Conservation (phyloP, 106 monocot species). For the Narthecium ossifragum region DNA sequence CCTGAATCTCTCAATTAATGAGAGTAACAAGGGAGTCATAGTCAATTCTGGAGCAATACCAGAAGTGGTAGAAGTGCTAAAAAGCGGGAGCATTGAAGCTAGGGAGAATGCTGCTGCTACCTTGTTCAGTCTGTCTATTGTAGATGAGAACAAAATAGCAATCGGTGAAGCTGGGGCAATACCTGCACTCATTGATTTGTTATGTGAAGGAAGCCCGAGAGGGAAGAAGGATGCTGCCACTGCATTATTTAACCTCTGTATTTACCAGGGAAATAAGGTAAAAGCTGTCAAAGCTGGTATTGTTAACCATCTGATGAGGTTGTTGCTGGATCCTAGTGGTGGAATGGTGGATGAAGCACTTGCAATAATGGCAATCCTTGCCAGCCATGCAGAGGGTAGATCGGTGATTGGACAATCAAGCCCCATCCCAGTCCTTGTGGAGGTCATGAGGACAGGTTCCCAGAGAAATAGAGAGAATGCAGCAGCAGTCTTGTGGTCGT, state of each 20-base stretch:
- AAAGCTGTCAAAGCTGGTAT: conserved; percentile 34
- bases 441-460: conserved; percentile 26
- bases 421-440: conserved; percentile 15
- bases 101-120: conserved; percentile 55
- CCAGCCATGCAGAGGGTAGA: conserved; percentile 22
- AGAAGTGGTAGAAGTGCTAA: conserved; percentile 31
- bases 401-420: conserved; percentile 14
- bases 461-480: conserved; percentile 31
- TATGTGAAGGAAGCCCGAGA: conserved; percentile 33
- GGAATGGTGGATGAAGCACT: conserved; percentile 45
- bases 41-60: conserved; percentile 32
- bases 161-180: conserved; percentile 48
- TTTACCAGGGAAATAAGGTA: conserved; percentile 27
- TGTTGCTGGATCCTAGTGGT: conserved; percentile 23
- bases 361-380: conserved; percentile 30
- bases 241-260: conserved; percentile 29
- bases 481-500: conserved; percentile 19
- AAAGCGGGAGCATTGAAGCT: conserved; percentile 41
- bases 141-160: conserved; percentile 20
- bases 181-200: conserved; percentile 33
- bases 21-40: conserved; percentile 35
- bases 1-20: conserved; percentile 55
- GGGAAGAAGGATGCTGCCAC: conserved; percentile 46
- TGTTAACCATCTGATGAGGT: conserved; percentile 22
- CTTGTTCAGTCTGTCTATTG: conserved; percentile 37